A percentile compares a stretch with the other conserved stretches of the same genome.
Conservation (phyloP, 169 alveolate species). For the Plasmodium knowlesi region DNA sequence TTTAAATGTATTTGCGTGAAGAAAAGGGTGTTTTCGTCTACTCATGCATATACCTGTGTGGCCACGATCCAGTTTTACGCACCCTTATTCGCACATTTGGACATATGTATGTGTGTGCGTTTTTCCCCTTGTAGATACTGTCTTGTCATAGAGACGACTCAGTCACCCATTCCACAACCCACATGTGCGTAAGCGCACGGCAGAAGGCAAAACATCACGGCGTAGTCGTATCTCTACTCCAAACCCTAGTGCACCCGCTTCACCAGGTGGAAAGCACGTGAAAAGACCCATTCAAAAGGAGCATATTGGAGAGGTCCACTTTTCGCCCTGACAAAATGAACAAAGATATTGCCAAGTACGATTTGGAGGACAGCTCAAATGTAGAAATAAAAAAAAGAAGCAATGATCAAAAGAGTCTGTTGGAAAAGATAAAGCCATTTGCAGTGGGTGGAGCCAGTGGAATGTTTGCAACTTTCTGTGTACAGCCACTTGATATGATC, state of each 20-base stretch:
- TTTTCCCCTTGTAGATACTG: background rate
- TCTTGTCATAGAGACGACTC: background rate
- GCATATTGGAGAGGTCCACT: background rate
- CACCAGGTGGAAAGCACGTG: background rate
- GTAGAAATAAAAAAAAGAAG: constrained; percentile 27
- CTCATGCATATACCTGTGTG: background rate
- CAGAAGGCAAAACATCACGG: background rate
- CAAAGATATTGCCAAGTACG: constrained; percentile 50
- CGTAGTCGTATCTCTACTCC: background rate
- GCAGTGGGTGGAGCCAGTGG: constrained; percentile 91
- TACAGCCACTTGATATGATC: constrained; percentile 92
- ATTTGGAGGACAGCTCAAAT: constrained; percentile 44
- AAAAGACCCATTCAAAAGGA: background rate
- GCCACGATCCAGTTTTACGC: background rate
- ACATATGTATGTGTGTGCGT: background rate
- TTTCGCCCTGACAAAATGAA: constrained; percentile 19
- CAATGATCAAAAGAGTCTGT: constrained; percentile 24
- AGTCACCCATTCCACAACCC: background rate
- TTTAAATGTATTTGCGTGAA: background rate
- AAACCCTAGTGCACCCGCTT: background rate
- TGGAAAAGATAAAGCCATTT: constrained; percentile 83
- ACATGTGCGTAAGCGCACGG: background rate
- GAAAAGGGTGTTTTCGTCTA: background rate
- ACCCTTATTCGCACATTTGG: background rate
- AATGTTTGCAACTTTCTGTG: constrained; percentile 89